Evolutionary conservation across 1,284 basidiomycete genomes (phyloP).

Genomic region (Ustanciosporium gigantosporum): DNA sequence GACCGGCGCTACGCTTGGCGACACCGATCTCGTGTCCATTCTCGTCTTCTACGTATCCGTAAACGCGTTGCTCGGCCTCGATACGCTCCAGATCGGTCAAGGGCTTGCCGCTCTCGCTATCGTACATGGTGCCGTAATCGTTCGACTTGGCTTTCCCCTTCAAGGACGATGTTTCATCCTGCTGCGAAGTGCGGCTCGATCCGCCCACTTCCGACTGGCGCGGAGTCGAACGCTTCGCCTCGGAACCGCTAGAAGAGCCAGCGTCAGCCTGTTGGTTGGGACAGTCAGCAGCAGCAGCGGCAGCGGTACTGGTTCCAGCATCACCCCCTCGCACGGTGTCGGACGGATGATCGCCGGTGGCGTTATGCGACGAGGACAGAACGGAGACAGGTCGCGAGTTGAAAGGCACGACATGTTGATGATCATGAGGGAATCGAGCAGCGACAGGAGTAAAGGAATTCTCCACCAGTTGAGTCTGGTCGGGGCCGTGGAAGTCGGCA

Average conservation of each 20-base stretch:
- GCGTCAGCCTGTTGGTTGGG: too few species aligned
- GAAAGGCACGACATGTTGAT: slow-evolving; percentile 42
- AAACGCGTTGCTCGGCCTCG: slow-evolving; percentile 47
- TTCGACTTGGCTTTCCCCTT: slow-evolving; percentile 39
- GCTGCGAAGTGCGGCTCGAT: slow-evolving; percentile 16
- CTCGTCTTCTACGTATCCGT: slow-evolving; percentile 55
- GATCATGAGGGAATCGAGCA: slow-evolving; percentile 50
- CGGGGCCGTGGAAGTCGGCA: slow-evolving; percentile 4
- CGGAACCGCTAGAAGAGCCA: slow-evolving; percentile 23
- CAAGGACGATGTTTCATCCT: slow-evolving; percentile 34
- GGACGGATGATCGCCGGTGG: background rate
- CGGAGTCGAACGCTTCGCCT: slow-evolving; percentile 21
- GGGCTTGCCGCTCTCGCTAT: slow-evolving; percentile 9
- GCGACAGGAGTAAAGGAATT: slow-evolving; percentile 54
- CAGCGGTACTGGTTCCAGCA: background rate
- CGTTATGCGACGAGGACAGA: slow-evolving; percentile 5
- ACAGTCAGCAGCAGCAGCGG: too few species aligned
- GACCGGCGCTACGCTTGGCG: slow-evolving; percentile 39
- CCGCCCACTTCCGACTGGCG: slow-evolving; percentile 15
- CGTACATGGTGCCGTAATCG: slow-evolving; percentile 20
- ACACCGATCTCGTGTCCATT: slow-evolving; percentile 48
- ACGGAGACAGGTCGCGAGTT: slow-evolving; percentile 33
- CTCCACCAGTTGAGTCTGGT: slow-evolving; percentile 62
- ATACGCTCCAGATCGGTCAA: slow-evolving; percentile 39
- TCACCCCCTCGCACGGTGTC: background rate